Evolutionary conservation across 768 basidiomycete genomes (phyloP).

Genomic region (Tremella yokohamensis): DNA sequence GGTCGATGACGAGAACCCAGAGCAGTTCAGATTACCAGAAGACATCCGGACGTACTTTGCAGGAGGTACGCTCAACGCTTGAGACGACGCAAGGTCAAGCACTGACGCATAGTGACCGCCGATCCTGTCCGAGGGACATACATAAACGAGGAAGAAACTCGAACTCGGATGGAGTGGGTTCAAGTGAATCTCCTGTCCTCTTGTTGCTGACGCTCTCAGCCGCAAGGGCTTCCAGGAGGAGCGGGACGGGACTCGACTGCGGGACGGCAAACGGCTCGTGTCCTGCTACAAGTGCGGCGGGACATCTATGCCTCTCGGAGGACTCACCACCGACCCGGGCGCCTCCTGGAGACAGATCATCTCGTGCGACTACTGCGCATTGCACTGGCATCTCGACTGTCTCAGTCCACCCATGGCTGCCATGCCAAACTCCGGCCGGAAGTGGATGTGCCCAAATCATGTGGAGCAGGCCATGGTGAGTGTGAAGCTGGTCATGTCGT

Average conservation of each 20-base stretch:
- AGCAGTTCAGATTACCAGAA: constrained; percentile 79
- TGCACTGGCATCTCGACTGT: constrained; percentile 97
- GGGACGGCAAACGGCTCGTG: constrained; percentile 77
- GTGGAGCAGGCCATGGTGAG: constrained; percentile 79
- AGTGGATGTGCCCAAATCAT: constrained; percentile 99
- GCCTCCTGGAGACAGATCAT: constrained; percentile 59
- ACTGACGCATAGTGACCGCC: constrained; percentile 62
- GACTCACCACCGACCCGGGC: constrained; percentile 46
- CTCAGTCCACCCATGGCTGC: constrained; percentile 80
- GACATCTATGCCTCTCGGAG: constrained; percentile 62
- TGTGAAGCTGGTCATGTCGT: constrained; percentile 12
- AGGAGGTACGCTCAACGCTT: constrained; percentile 60
- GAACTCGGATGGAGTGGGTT: constrained; percentile 76
- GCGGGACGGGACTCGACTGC: constrained; percentile 78
- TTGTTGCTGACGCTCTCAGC: constrained; percentile 52
- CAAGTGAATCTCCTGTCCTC: constrained; percentile 11
- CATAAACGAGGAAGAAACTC: constrained; percentile 73
- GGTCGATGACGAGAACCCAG: constrained; percentile 66
- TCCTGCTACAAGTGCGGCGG: constrained; percentile 86
- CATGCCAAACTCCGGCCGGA: constrained; percentile 81
- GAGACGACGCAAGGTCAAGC: not conserved
- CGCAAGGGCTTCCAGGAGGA: constrained; percentile 87
- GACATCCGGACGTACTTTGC: constrained; percentile 79
- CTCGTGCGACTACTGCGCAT: constrained; percentile 89
- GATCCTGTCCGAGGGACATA: constrained; percentile 72